phyloP scores from a whole-genome alignment of 257 asterid genomes.

The Petunia secreta region DNA sequence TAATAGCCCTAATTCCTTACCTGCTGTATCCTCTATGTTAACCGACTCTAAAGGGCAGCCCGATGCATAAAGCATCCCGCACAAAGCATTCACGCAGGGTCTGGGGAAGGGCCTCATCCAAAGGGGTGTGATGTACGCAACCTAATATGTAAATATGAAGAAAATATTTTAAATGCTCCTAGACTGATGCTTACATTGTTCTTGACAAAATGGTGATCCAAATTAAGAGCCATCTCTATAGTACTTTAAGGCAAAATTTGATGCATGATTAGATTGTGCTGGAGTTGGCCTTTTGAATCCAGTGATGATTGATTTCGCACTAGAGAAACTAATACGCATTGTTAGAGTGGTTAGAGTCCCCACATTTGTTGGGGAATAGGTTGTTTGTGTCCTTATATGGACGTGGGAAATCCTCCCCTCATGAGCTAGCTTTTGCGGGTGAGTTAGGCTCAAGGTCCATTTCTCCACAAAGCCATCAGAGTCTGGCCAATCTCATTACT shows the following conservation, averaged over 20 bases:
- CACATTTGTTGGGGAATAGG: no score
- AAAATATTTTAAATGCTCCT: neutral
- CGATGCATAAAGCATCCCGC: no score
- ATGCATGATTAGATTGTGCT: neutral
- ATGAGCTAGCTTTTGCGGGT: no score
- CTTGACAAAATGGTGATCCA: slow-evolving; percentile 13
- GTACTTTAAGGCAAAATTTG: neutral
- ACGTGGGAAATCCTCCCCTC: no score
- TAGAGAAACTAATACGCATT: neutral
- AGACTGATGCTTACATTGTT: slow-evolving; percentile 1
- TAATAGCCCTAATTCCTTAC: neutral
- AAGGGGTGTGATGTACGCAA: no score
- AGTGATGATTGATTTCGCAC: slow-evolving; percentile 14
- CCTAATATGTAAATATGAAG: neutral
- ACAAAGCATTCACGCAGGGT: no score
- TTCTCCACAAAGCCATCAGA: no score
- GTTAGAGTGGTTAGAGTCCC: no score
- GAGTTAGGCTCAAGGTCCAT: no score
- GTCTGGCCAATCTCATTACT: no score
- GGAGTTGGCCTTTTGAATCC: neutral
- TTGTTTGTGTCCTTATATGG: no score
- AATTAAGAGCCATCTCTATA: neutral
- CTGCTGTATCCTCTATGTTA: neutral
- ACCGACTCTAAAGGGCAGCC: neutral
- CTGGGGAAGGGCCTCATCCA: no score